phyloP scores from a whole-genome alignment of 1,284 basidiomycete species.

The Trichosporon sp. region DNA sequence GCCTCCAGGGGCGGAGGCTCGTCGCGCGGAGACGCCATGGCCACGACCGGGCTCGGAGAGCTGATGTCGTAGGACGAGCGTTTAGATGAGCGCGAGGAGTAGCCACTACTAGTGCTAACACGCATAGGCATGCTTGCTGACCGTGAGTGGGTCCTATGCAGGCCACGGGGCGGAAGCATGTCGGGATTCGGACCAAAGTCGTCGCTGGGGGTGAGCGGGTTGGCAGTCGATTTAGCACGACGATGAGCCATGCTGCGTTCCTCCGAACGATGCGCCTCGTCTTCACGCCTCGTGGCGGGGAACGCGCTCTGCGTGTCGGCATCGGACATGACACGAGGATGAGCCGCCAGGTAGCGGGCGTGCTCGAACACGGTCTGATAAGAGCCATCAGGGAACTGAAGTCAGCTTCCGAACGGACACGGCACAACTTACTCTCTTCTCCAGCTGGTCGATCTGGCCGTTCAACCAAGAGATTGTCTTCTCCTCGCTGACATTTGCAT shows the following conservation, averaged over 20 bases:
- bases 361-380: slow-evolving; percentile 35
- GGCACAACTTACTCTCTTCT: slow-evolving; percentile 31
- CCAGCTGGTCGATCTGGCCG: slow-evolving; percentile 31
- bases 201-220: neutral
- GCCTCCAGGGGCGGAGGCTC: neutral
- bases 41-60: neutral
- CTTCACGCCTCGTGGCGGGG: neutral
- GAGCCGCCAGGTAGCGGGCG: slow-evolving; percentile 24
- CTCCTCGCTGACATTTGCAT: slow-evolving; percentile 33
- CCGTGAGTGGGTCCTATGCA: slow-evolving; percentile 27
- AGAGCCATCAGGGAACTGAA: slow-evolving; percentile 45
- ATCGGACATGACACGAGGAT: slow-evolving; percentile 19
- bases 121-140: slow-evolving; percentile 36
- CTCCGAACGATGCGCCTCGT: neutral
- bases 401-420: slow-evolving; percentile 10
- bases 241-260: slow-evolving; percentile 14
- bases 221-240: slow-evolving; percentile 30
- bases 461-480: slow-evolving; percentile 29
- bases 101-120: neutral
- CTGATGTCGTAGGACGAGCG: neutral
- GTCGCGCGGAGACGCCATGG: neutral
- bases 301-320: slow-evolving; percentile 10
- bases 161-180: neutral
- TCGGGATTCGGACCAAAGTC: neutral
- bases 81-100: neutral